Conservation (phyloP, 176 grass and related monocot genomes). For the Miscanthus lutarioriparius region DNA sequence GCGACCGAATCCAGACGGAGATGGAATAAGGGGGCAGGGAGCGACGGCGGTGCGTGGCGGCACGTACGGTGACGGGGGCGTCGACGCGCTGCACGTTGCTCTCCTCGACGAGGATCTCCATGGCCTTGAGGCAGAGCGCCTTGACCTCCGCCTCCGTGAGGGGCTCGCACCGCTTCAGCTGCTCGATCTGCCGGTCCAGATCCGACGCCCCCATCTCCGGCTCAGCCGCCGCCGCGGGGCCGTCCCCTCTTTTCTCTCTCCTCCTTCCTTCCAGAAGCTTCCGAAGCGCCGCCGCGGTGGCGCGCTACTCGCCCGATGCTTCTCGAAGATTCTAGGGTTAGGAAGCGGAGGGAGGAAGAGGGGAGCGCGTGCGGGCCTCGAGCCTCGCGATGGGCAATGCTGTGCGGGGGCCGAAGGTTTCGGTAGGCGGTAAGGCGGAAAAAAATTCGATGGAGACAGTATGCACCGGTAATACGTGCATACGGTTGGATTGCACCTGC, state of each 20-base stretch:
- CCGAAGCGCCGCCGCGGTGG: conserved; percentile 23
- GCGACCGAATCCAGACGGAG: neutral
- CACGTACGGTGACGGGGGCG: conserved; percentile 86
- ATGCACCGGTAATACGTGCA: too few species aligned
- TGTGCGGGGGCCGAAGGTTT: too few species aligned
- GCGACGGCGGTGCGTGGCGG: neutral
- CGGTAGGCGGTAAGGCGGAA: too few species aligned
- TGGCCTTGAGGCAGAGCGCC: conserved; percentile 98
- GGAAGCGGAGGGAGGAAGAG: neutral
- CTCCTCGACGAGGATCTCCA: conserved; percentile 99
- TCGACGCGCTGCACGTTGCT: conserved; percentile 97
- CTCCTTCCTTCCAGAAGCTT: conserved; percentile 39
- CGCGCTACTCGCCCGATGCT: conserved; percentile 10
- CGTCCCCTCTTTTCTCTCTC: neutral
- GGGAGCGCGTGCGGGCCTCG: too few species aligned
- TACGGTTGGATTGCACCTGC: too few species aligned
- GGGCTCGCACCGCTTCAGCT: conserved; percentile 97
- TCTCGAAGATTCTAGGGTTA: conserved; percentile 55
- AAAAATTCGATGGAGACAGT: too few species aligned
- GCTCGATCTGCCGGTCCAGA: conserved; percentile 98
- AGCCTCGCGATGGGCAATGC: too few species aligned
- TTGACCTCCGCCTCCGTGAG: conserved; percentile 96
- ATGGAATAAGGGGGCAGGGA: neutral
- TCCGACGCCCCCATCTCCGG: conserved; percentile 61
- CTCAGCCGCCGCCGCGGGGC: neutral